phyloP scores from a whole-genome alignment of 2,329 filamentous ascomycete genomes.

The Fusarium redolens region DNA sequence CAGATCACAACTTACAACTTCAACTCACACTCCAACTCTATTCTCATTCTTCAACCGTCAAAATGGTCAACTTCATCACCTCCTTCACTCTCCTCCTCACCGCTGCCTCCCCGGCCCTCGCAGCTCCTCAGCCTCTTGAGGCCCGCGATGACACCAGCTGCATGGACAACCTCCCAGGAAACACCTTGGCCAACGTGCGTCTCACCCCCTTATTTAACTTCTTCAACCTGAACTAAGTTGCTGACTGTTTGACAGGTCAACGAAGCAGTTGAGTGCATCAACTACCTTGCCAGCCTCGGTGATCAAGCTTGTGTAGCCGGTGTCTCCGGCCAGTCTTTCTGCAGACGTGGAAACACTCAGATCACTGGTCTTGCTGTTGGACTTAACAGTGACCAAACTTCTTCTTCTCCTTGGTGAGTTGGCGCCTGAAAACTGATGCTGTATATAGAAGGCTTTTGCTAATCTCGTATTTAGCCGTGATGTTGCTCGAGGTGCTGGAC shows the following conservation, averaged over 20 bases:
- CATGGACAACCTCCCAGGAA: neutral
- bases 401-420: constrained; percentile 14
- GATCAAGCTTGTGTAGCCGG: neutral
- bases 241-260: neutral
- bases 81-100: constrained; percentile 3
- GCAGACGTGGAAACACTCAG: constrained; percentile 23
- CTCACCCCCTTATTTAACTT: neutral
- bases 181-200: neutral
- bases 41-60: neutral
- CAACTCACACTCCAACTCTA: neutral
- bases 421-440: neutral
- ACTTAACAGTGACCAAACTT: neutral
- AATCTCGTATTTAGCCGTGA: neutral
- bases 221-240: no score
- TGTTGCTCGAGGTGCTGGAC: constrained; percentile 16
- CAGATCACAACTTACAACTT: neutral
- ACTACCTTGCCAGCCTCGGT: constrained; percentile 24
- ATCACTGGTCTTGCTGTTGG: constrained; percentile 4
- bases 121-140: neutral
- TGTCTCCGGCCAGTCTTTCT: constrained; percentile 6
- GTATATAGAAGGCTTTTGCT: neutral
- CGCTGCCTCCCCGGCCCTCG: neutral
- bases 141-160: neutral
- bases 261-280: constrained; percentile 18
- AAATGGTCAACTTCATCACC: constrained; percentile 19